Conservation (phyloP, 116 monocot genomes). For the Cymodocea nodosa region DNA sequence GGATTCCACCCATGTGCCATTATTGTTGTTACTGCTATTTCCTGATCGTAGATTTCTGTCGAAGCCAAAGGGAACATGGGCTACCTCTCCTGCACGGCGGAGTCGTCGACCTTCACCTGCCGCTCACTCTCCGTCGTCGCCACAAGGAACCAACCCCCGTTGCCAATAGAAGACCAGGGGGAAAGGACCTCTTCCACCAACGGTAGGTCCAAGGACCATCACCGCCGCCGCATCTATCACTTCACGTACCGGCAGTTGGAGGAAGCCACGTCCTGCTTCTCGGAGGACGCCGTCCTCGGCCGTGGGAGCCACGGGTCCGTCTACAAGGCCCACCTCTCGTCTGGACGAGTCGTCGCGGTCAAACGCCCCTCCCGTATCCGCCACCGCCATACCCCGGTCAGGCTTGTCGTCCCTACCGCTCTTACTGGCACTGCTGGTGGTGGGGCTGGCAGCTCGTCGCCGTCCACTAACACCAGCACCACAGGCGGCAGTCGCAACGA, state of each 20-base stretch:
- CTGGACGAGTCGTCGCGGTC: conserved; percentile 23
- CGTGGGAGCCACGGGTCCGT: conserved; percentile 74
- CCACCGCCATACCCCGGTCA: not conserved
- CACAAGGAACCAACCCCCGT: not conserved
- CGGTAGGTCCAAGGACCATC: not conserved
- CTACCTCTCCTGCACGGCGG: conserved; percentile 25
- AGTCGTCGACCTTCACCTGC: conserved; percentile 23
- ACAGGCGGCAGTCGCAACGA: conserved; percentile 15
- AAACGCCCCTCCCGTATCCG: conserved; percentile 32
- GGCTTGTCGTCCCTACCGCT: not conserved
- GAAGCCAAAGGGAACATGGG: conserved; percentile 10
- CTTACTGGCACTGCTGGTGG: too few species aligned
- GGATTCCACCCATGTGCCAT: too few species aligned
- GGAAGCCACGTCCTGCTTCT: conserved; percentile 49
- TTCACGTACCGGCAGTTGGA: conserved; percentile 44
- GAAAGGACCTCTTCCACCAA: too few species aligned
- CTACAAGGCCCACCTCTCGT: conserved; percentile 31
- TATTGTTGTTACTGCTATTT: too few species aligned
- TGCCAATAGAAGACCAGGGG: too few species aligned
- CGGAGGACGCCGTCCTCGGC: conserved; percentile 44
- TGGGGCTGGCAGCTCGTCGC: not conserved
- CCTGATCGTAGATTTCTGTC: too few species aligned
- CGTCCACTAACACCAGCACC: not conserved
- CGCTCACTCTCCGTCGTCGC: conserved; percentile 16
- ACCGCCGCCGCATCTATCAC: conserved; percentile 7